Conservation (phyloP, 2,329 filamentous ascomycete genomes). For the Westerdykella aurantiaca region DNA sequence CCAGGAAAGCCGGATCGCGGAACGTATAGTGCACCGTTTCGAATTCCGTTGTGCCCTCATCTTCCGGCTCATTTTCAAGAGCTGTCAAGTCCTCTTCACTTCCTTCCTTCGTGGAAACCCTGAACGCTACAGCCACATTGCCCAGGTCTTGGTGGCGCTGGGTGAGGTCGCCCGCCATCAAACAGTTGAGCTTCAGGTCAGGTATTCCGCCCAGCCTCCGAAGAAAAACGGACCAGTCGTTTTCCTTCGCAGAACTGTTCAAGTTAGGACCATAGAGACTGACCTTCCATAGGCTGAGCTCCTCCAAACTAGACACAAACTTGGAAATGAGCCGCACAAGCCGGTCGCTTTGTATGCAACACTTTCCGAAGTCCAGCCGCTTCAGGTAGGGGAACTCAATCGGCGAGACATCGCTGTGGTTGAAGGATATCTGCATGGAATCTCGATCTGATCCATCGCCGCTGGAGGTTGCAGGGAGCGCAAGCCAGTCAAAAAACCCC, state of each 20-base stretch:
- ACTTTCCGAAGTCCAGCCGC: conserved; percentile 21
- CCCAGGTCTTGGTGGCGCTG: too few relatives aligned
- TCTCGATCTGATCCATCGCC: too few relatives aligned
- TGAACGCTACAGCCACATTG: too few relatives aligned
- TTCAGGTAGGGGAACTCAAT: conserved; percentile 10
- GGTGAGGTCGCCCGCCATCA: conserved; percentile 4
- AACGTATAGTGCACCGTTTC: too few relatives aligned
- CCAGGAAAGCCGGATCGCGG: not conserved
- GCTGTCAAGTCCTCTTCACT: not conserved
- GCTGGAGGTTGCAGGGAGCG: too few relatives aligned
- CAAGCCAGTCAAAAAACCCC: too few relatives aligned
- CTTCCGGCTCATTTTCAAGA: conserved; percentile 1
- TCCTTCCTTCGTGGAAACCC: too few relatives aligned
- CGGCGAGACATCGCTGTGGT: conserved; percentile 28
- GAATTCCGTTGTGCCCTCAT: too few relatives aligned
- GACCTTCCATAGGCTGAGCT: conserved; percentile 46
- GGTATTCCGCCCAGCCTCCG: conserved; percentile 1
- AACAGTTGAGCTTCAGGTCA: not conserved
- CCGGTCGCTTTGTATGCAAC: conserved; percentile 5
- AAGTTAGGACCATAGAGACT: conserved; percentile 12
- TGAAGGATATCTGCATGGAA: too few relatives aligned
- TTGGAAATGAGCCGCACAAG: conserved; percentile 27
- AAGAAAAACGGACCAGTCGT: conserved; percentile 19
- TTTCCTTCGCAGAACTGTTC: conserved; percentile 4
- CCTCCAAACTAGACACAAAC: conserved; percentile 42